A percentile compares a stretch with the other conserved stretches of the same genome.
phyloP scores from a whole-genome alignment of 108 stramenopile genomes.

The Cyclotella cryptica region DNA sequence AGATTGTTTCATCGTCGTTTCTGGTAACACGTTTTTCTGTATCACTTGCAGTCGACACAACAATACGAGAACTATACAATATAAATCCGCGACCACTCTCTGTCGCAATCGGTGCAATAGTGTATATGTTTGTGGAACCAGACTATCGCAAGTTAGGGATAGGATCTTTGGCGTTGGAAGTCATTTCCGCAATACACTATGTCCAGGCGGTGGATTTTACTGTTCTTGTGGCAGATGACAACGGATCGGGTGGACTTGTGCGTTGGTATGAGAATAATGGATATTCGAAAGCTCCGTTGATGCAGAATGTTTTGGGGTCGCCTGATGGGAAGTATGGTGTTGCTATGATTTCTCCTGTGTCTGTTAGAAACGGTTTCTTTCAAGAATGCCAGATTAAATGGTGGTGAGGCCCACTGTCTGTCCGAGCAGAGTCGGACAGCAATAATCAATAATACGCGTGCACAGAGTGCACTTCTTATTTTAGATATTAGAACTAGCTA shows the following conservation, averaged over 20 bases:
- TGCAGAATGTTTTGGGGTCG: conserved; percentile 77
- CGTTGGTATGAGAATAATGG: conserved; percentile 77
- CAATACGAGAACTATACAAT: conserved; percentile 69
- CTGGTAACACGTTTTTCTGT: background rate
- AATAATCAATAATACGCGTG: too few relatives aligned
- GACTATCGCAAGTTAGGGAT: conserved; percentile 59
- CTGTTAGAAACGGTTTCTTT: conserved; percentile 40
- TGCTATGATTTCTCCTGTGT: conserved; percentile 82
- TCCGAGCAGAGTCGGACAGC: too few relatives aligned
- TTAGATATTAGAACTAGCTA: too few relatives aligned
- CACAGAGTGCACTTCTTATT: too few relatives aligned
- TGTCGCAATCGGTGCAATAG: conserved; percentile 69
- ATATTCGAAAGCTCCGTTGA: conserved; percentile 63
- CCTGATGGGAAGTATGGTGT: conserved; percentile 65
- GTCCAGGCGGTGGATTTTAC: conserved; percentile 76
- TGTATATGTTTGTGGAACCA: conserved; percentile 87
- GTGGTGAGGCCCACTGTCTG: conserved; percentile 53
- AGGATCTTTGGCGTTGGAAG: conserved; percentile 75
- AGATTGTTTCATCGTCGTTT: background rate
- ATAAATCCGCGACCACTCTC: conserved; percentile 38
- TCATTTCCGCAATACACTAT: conserved; percentile 74
- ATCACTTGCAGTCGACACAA: conserved; percentile 59
- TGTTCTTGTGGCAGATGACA: conserved; percentile 78
- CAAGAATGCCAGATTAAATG: conserved; percentile 63
- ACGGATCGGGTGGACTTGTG: conserved; percentile 73